Conservation (phyloP, 225 moss, liverwort and hornwort genomes). For the Marchantia polymorpha region DNA sequence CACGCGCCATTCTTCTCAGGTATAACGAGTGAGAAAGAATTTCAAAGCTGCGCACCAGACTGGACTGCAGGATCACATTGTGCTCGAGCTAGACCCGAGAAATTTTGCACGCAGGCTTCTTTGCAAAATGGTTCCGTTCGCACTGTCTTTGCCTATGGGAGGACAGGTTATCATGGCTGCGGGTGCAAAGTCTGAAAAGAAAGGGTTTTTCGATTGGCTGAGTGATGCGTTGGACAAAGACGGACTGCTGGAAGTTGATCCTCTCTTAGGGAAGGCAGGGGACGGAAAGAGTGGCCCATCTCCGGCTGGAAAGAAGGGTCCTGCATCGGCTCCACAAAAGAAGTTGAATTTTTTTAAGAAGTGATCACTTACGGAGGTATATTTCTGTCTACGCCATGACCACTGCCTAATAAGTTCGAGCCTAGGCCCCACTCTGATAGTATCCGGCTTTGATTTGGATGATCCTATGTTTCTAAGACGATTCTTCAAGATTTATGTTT, state of each 20-base stretch:
- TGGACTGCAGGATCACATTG: not conserved
- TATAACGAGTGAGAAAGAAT: not conserved
- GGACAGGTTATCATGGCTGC: constrained; percentile 14
- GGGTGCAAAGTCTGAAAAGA: constrained; percentile 14
- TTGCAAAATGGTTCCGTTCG: constrained; percentile 10
- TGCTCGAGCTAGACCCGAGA: not conserved
- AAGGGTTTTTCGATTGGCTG: constrained; percentile 25
- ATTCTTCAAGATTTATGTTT: no score
- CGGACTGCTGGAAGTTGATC: constrained; percentile 17
- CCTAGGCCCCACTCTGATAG: no score
- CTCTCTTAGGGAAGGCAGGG: constrained; percentile 17
- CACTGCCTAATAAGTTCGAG: no score
- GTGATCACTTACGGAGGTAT: not conserved
- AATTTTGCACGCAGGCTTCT: not conserved
- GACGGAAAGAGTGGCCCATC: constrained; percentile 7
- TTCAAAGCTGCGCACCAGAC: not conserved
- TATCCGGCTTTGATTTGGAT: no score
- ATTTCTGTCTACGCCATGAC: not conserved
- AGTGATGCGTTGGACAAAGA: constrained; percentile 19
- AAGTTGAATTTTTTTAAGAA: constrained; percentile 18
- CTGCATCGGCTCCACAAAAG: constrained; percentile 22
- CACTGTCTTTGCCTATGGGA: constrained; percentile 2
- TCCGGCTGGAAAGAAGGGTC: constrained; percentile 7
- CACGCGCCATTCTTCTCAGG: not conserved
- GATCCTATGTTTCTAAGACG: no score